These are phyloP conservation scores for Phytophthora ramorum DNA, from an alignment of 352 stramenopile species.

Conservation along the genomic window DNA sequence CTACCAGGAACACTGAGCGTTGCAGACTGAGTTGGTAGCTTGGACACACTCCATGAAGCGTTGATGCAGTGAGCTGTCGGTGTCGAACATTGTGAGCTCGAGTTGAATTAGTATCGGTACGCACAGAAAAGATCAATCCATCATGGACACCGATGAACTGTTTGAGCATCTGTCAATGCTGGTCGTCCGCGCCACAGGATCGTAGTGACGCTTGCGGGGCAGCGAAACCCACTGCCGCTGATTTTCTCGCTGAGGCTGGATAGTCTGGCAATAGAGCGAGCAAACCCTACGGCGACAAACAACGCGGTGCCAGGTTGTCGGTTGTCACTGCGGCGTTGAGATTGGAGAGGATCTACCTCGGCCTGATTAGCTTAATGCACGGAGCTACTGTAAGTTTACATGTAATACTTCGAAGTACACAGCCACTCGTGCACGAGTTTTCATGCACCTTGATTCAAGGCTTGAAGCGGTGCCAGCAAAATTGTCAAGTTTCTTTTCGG, in stretches of 20 bases:
- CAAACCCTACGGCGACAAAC: constrained; percentile 14
- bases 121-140: constrained; percentile 5
- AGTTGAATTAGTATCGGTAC: background rate
- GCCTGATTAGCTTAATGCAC: no score
- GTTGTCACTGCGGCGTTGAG: constrained; percentile 7
- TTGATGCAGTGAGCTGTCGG: no score
- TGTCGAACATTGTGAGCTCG: no score
- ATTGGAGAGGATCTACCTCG: background rate
- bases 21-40: no score
- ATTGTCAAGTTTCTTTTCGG: background rate
- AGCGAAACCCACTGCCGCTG: background rate
- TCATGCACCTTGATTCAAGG: background rate
- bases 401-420: background rate
- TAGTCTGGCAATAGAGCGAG: constrained; percentile 19
- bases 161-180: constrained; percentile 20
- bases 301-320: background rate
- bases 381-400: background rate
- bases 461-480: background rate
- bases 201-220: background rate
- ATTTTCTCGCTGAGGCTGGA: background rate
- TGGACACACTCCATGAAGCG: no score
- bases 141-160: background rate
- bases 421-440: background rate
- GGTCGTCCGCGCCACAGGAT: constrained; percentile 13
- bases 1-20: no score